Base-by-base conservation (phyloP, 2,329 filamentous ascomycete genomes). In the Monosporascus sp. region DNA sequence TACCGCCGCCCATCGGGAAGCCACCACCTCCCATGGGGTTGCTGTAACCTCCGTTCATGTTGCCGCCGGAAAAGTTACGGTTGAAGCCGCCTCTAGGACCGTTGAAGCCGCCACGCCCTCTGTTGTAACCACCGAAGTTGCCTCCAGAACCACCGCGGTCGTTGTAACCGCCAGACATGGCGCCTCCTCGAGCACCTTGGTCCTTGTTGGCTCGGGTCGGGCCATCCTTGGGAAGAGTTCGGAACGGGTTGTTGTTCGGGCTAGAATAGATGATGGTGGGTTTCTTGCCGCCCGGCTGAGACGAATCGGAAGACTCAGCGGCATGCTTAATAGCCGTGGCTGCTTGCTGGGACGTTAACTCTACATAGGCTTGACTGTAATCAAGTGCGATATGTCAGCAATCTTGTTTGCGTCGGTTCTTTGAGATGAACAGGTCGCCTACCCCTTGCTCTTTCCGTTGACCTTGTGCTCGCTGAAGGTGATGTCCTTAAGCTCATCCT, bases 391-490 rank as follows among this genome's bases (percentile, higher is more conserved):
- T 5, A 46, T 17, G 43, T 27, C 27, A 48, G 18, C 38, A 48
- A 27, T 22, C 43, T 27, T 17, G 3, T 14, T 43, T 20, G 18
- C 24, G 17, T 24, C 20, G 15, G n/a, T 20, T 25, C 18, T 41
- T 50, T 6, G 15, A 9, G 3, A 20, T 37, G 37, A 14, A n/a
- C 37, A 44, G 37, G 15, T 17, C 20, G 71, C 84, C 58, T 79
- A 96, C 92, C 94, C 93, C 76, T 97, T 97, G 73, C 90, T 96
- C 75, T 99, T 99, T 62, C 94, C 94, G 62, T 99, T 99, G 47
- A 97, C 92, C 69, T 99, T 99, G 72, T 97, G 94, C 70, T 99
- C 94, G 64, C 90, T 97, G 70, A 97, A 99, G 0, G 92, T 96
- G 49, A 99, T 84, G 56, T 97, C 94, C 64, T 89, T 91, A 18